A percentile compares a stretch with the other conserved stretches of the same genome.
Conservation (phyloP, 192 early-diverging fungal genomes). For the Linnemannia elongata region DNA sequence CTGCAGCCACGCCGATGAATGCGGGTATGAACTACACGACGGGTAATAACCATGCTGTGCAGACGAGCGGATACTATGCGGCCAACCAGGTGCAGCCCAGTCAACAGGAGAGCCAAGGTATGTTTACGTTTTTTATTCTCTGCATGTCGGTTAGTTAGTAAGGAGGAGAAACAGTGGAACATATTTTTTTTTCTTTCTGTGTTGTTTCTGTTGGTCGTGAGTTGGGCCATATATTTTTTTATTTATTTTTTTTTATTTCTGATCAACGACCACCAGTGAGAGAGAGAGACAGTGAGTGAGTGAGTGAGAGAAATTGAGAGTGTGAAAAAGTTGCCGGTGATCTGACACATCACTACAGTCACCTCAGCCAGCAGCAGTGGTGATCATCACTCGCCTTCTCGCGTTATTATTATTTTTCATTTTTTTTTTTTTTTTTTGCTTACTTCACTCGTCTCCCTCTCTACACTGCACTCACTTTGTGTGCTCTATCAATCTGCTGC, state of each 20-base stretch:
- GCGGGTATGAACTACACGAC: neutral
- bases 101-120: neutral
- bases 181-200: neutral
- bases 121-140: neutral
- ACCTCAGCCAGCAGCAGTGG: no score
- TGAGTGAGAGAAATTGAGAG: neutral
- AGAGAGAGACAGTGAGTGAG: no score
- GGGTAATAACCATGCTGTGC: neutral
- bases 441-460: neutral
- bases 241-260: neutral
- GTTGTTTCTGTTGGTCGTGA: neutral
- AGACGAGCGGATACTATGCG: neutral
- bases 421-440: neutral
- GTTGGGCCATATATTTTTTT: neutral
- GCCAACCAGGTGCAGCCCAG: neutral
- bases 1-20: slow-evolving; percentile 19
- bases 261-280: slow-evolving; percentile 1
- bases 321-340: neutral
- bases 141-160: no score
- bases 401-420: no score
- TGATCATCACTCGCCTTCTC: no score
- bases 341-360: neutral
- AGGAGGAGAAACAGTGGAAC: neutral
- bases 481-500: neutral
- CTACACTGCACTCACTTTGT: no score